phyloP scores from a whole-genome alignment of 1,284 basidiomycete species.

The Boletus mariae region DNA sequence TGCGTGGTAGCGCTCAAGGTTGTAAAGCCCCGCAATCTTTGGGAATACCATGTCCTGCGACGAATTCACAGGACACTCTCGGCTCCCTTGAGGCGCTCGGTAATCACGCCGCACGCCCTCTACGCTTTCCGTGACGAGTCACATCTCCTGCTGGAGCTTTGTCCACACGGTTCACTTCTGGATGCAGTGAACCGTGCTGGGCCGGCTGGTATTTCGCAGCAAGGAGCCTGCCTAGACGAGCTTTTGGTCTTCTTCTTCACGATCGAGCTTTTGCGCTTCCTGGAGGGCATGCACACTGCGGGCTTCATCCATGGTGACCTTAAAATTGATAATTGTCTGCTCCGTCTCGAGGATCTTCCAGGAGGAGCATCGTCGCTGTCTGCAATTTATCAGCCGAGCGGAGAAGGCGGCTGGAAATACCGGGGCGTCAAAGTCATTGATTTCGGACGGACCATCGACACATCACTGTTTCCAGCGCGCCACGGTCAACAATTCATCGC shows the following conservation, averaged over 20 bases:
- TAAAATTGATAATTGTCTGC: slow-evolving; percentile 98
- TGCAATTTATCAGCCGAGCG: slow-evolving; percentile 69
- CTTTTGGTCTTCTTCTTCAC: slow-evolving; percentile 94
- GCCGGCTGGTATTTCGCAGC: slow-evolving; percentile 64
- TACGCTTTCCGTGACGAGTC: slow-evolving; percentile 89
- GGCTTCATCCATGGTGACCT: slow-evolving; percentile 97
- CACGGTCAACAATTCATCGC: slow-evolving; percentile 75
- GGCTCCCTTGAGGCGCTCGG: slow-evolving; percentile 51
- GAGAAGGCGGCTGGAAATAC: slow-evolving; percentile 78
- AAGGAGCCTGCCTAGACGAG: slow-evolving; percentile 87
- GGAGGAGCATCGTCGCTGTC: slow-evolving; percentile 72
- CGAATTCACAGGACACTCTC: slow-evolving; percentile 70
- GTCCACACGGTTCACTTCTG: slow-evolving; percentile 89
- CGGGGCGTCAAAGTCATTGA: slow-evolving; percentile 95
- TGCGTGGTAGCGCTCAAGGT: slow-evolving; percentile 86
- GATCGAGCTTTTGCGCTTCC: slow-evolving; percentile 80
- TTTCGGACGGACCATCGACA: slow-evolving; percentile 93
- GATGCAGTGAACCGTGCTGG: slow-evolving; percentile 88
- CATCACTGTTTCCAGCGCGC: slow-evolving; percentile 64
- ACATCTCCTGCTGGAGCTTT: slow-evolving; percentile 85
- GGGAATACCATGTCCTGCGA: slow-evolving; percentile 91
- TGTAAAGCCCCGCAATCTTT: slow-evolving; percentile 83
- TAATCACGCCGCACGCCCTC: slow-evolving; percentile 73
- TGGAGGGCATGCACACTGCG: slow-evolving; percentile 78
- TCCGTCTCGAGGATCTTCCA: slow-evolving; percentile 83